Percentiles rank a stretch among this genome's conserved stretches.
These are phyloP conservation scores for Aspergillus sclerotioniger DNA, from an alignment of 495 filamentous ascomycete genomes.

Conservation along the genomic window DNA sequence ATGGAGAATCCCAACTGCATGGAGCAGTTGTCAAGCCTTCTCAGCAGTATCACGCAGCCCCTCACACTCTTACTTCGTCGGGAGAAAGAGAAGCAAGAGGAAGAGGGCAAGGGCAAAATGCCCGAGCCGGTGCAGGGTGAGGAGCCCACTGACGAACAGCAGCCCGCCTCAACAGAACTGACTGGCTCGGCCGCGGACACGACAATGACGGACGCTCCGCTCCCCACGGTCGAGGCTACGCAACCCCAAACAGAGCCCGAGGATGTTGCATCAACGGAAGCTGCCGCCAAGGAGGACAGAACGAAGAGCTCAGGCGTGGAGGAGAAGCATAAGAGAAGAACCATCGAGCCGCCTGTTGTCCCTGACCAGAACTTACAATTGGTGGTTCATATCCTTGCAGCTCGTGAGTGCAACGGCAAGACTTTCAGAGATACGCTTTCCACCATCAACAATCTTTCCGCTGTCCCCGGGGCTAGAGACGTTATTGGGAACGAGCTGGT, in stretches of 20 bases:
- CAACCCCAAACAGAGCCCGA: slow-evolving; percentile 24
- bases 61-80: slow-evolving; percentile 79
- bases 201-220: slow-evolving; percentile 42
- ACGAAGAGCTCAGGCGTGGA: slow-evolving; percentile 48
- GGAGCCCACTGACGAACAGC: slow-evolving; percentile 20
- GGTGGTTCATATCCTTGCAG: slow-evolving; percentile 92
- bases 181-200: slow-evolving; percentile 30
- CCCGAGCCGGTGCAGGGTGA: slow-evolving; percentile 32
- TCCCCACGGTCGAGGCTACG: slow-evolving; percentile 32
- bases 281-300: slow-evolving; percentile 32
- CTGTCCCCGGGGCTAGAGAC: slow-evolving; percentile 84
- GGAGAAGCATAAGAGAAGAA: slow-evolving; percentile 68
- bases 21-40: slow-evolving; percentile 82
- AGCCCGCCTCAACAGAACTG: slow-evolving; percentile 16
- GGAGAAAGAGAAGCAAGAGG: slow-evolving; percentile 69
- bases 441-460: slow-evolving; percentile 95
- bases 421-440: slow-evolving; percentile 96
- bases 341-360: slow-evolving; percentile 78
- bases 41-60: slow-evolving; percentile 85
- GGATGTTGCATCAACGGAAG: slow-evolving; percentile 22
- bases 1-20: slow-evolving; percentile 95
- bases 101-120: slow-evolving; percentile 57
- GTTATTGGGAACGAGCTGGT: slow-evolving; percentile 91
- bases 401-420: slow-evolving; percentile 92
- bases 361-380: slow-evolving; percentile 87